Percentiles rank a stretch among this genome's conserved stretches.
These are phyloP conservation scores for Wickerhamiella domercqiae DNA, from an alignment of 805 yeast species.

Conservation along the genomic window DNA sequence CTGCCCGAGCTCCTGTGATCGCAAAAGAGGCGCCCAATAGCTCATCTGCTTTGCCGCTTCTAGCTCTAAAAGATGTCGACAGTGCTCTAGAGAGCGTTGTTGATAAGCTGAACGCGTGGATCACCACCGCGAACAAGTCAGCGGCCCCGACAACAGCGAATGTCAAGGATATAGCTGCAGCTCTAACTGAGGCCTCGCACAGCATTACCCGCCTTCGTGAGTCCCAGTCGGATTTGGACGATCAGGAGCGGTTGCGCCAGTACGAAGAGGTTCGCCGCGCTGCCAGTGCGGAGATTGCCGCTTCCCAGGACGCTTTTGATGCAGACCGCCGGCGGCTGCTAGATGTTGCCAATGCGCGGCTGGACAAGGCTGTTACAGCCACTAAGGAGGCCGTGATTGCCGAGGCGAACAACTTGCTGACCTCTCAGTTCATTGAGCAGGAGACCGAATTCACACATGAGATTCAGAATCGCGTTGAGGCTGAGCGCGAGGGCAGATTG, in stretches of 20 bases:
- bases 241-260: constrained; percentile 4
- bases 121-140: constrained; percentile 4
- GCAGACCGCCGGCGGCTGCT: constrained; percentile 44
- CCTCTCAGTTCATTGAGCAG: constrained; percentile 51
- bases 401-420: constrained; percentile 60
- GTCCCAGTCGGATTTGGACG: not conserved
- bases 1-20: constrained; percentile 14
- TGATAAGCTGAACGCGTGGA: constrained; percentile 15
- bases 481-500: constrained; percentile 67
- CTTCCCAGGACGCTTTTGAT: constrained; percentile 20
- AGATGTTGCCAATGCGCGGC: constrained; percentile 40
- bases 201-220: constrained; percentile 7
- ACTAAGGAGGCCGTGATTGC: constrained; percentile 47
- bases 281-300: constrained; percentile 8
- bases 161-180: constrained; percentile 7
- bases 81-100: constrained; percentile 16
- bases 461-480: constrained; percentile 44
- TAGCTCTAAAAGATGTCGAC: constrained; percentile 13
- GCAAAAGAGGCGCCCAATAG: constrained; percentile 20
- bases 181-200: constrained; percentile 11
- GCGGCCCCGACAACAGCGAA: not conserved
- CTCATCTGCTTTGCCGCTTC: not conserved
- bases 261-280: constrained; percentile 2
- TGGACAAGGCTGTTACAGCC: constrained; percentile 50
- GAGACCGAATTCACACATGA: constrained; percentile 49